Percentiles rank a stretch among this genome's conserved stretches.
phyloP scores from a whole-genome alignment of 2,329 filamentous ascomycete genomes.

The Talaromyces funiculosus region DNA sequence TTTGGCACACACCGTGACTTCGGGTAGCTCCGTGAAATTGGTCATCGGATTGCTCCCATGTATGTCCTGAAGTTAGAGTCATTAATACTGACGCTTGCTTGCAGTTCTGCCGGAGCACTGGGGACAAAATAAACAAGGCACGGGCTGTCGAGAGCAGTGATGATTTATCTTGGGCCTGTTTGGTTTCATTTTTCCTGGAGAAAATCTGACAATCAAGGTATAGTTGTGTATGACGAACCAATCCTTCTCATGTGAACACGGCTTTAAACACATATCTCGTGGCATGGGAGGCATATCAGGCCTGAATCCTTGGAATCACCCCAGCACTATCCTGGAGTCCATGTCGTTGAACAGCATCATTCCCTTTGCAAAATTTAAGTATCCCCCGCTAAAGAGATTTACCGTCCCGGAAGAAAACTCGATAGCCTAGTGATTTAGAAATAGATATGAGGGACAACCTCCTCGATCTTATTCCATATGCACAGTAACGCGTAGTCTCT shows the following conservation, averaged over 20 bases:
- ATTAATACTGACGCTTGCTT: not conserved
- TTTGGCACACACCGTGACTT: not conserved
- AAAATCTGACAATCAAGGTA: not conserved
- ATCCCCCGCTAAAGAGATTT: not conserved
- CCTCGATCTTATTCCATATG: not conserved
- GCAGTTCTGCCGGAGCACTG: not conserved
- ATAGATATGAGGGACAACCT: not conserved
- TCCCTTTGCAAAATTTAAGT: not conserved
- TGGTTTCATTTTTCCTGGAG: not conserved
- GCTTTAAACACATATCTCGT: not conserved
- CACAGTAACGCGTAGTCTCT: not conserved
- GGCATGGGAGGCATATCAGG: not conserved
- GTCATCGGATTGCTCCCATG: not conserved
- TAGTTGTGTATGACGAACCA: not conserved
- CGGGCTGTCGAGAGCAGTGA: not conserved
- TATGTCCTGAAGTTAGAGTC: not conserved
- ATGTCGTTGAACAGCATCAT: not conserved
- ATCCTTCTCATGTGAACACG: not conserved
- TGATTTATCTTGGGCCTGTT: not conserved
- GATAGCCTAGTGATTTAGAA: not conserved
- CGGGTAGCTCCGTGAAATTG: not conserved
- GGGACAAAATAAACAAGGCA: not conserved
- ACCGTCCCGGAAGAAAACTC: not conserved
- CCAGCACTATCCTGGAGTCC: not conserved
- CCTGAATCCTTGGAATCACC: not conserved